Evolutionary conservation across 345 rosid species (phyloP).

Genomic region (Populus tremula): DNA sequence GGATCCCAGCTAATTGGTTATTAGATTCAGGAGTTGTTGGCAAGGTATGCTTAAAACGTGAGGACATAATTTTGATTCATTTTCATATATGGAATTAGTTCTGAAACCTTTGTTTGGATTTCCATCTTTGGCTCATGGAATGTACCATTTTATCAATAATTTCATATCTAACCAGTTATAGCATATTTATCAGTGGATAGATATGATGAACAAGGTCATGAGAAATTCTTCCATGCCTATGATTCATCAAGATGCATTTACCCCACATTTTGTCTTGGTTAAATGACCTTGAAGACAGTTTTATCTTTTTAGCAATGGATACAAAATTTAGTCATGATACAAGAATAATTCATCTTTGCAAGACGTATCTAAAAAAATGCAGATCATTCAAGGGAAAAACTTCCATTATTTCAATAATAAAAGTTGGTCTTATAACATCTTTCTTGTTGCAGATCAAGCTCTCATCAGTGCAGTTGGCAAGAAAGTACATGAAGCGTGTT

Average conservation of each 20-base stretch:
- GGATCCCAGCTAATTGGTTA: constrained; percentile 86
- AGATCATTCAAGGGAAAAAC: neutral
- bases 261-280: neutral
- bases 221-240: neutral
- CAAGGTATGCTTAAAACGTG: constrained; percentile 51
- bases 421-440: neutral
- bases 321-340: neutral
- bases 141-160: neutral
- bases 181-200: neutral
- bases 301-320: neutral
- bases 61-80: neutral
- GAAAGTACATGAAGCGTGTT: constrained; percentile 94
- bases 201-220: neutral
- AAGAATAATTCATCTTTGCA: neutral
- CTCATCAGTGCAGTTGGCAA: constrained; percentile 88
- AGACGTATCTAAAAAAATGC: neutral
- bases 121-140: neutral
- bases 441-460: constrained; percentile 76
- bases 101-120: neutral
- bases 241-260: neutral
- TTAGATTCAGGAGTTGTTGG: constrained; percentile 86
- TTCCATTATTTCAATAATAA: neutral
- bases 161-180: neutral
- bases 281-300: neutral
- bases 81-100: neutral